Conservation (phyloP, 78 protist genomes). For the slime mould (Dictyostelium discoideum) region dicty_2.7 NC_007089.4:1239501-1240000, state of each 20-base stretch:
- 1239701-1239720: conserved; percentile 91
- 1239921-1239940: conserved; percentile 86
- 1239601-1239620: conserved; percentile 58
- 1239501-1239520: conserved; percentile 89
- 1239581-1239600: conserved; percentile 95
- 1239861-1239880: conserved; percentile 96
- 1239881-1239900: conserved; percentile 90
- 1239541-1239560: conserved; percentile 95
- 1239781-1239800: conserved; percentile 91
- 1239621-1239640: conserved; percentile 89
- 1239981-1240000: conserved; percentile 66
- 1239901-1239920: conserved; percentile 54
- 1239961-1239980: conserved; percentile 92
- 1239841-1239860: conserved; percentile 95
- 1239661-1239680: conserved; percentile 86
- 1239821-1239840: conserved; percentile 93
- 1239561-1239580: conserved; percentile 95
- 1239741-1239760: conserved; percentile 80
- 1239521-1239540: conserved; percentile 94
- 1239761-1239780: conserved; percentile 95
- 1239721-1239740: conserved; percentile 91
- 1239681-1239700: conserved; percentile 93
- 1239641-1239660: conserved; percentile 85
- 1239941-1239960: conserved; percentile 91
- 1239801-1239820: conserved; percentile 87